A percentile compares a stretch with the other conserved stretches of the same genome.
Conservation (phyloP, 192 early-diverging fungal genomes). For the Cladochytrium replicatum region DNA sequence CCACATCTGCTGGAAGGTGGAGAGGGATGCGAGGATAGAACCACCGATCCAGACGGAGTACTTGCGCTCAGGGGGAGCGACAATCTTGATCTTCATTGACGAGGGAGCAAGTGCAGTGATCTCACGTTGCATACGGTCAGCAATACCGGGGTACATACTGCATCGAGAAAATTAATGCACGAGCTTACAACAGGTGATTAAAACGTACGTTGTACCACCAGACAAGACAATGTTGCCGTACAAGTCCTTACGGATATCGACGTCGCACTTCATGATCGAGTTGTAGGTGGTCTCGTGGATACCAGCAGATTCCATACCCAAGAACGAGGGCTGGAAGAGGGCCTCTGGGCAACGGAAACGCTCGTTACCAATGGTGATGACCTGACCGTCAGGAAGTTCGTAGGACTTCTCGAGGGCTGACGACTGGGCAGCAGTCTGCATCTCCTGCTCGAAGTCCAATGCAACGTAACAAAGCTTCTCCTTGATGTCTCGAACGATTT, state of each 20-base stretch:
- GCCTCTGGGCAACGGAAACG: constrained; percentile 96
- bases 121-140: constrained; percentile 44
- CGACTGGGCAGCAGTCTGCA: constrained; percentile 32
- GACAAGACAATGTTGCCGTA: constrained; percentile 95
- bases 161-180: constrained; percentile 23
- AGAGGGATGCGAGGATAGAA: constrained; percentile 48
- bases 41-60: constrained; percentile 61
- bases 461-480: constrained; percentile 54
- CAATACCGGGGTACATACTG: constrained; percentile 46
- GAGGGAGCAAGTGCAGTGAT: constrained; percentile 43
- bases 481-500: constrained; percentile 59
- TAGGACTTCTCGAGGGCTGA: constrained; percentile 76
- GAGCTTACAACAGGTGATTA: too few relatives aligned
- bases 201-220: constrained; percentile 94
- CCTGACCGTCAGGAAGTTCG: constrained; percentile 97
- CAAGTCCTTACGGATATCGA: constrained; percentile 92
- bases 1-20: constrained; percentile 60
- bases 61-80: constrained; percentile 51
- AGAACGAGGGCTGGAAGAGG: constrained; percentile 91
- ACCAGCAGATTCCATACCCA: constrained; percentile 83
- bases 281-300: constrained; percentile 97
- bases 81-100: constrained; percentile 48
- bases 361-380: constrained; percentile 96
- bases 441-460: constrained; percentile 36
- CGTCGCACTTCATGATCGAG: constrained; percentile 95